These are phyloP conservation scores for Mycena citricolor DNA, from an alignment of 1,284 basidiomycete species.

Conservation along the genomic window DNA sequence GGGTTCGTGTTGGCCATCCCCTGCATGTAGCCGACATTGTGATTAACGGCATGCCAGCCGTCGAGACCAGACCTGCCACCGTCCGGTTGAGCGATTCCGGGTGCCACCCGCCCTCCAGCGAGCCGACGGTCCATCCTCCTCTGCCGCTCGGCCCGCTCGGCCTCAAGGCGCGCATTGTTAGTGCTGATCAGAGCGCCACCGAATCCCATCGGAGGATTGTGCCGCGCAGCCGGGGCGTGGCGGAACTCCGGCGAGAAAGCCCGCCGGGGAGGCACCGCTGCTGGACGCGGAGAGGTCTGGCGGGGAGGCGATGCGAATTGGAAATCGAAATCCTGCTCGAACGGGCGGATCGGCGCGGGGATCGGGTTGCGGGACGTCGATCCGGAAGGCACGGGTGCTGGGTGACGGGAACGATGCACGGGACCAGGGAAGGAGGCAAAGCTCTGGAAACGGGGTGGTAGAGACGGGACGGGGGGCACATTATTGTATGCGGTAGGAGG, in stretches of 20 bases:
- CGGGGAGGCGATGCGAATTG: constrained; percentile 10
- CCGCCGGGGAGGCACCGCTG: background rate
- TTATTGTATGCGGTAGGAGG: constrained; percentile 28
- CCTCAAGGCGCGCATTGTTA: constrained; percentile 33
- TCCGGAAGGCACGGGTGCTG: constrained; percentile 19
- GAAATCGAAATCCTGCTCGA: constrained; percentile 4
- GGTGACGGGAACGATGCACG: constrained; percentile 5
- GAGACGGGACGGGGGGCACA: constrained; percentile 40
- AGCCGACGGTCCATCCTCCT: constrained; percentile 13
- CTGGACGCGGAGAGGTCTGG: background rate
- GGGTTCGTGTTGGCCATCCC: constrained; percentile 9
- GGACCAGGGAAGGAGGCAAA: background rate
- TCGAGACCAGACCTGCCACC: background rate
- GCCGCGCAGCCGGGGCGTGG: constrained; percentile 51
- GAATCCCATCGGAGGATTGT: constrained; percentile 58
- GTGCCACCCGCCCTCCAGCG: constrained; percentile 14
- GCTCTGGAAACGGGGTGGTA: constrained; percentile 32
- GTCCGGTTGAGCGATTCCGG: constrained; percentile 2
- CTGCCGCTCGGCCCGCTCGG: constrained; percentile 25
- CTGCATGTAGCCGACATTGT: constrained; percentile 5
- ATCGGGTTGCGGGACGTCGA: constrained; percentile 9
- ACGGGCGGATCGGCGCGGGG: constrained; percentile 10
- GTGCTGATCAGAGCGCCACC: constrained; percentile 65
- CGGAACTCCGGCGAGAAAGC: constrained; percentile 24
- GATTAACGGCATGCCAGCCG: background rate